phyloP scores from a whole-genome alignment of 2,329 filamentous ascomycete genomes.

The Drechslerella dactyloides region DNA sequence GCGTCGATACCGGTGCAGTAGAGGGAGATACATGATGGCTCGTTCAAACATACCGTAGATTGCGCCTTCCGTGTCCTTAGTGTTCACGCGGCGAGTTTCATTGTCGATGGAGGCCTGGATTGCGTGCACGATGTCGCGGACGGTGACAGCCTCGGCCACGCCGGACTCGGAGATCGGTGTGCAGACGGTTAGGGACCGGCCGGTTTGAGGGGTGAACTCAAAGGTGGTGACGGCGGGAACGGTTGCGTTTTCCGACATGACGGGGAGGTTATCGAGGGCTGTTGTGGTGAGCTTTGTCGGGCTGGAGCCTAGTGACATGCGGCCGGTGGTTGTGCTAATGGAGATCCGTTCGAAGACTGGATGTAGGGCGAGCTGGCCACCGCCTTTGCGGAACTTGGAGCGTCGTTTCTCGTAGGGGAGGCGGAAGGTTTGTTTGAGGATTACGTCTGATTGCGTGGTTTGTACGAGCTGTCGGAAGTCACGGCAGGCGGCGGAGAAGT shows the following conservation, averaged over 20 bases:
- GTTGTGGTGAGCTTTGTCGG: background rate
- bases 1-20: background rate
- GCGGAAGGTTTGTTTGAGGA: background rate
- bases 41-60: constrained; percentile 2
- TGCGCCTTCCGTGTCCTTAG: background rate
- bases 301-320: background rate
- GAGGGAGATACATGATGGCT: background rate
- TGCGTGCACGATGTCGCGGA: background rate
- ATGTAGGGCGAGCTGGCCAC: background rate
- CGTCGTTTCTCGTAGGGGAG: background rate
- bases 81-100: background rate
- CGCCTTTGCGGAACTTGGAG: background rate
- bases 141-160: background rate
- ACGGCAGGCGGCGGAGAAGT: constrained; percentile 2
- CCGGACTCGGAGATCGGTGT: background rate
- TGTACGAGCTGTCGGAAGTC: background rate
- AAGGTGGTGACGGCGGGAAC: background rate
- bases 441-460: background rate
- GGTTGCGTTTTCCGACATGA: background rate
- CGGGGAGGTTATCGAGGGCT: background rate
- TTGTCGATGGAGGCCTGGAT: background rate
- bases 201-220: background rate
- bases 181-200: background rate
- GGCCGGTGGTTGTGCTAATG: background rate
- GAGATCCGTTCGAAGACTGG: background rate